Conservation (phyloP, 1,284 basidiomycete species). For the Cryptococcus sp. region DNA sequence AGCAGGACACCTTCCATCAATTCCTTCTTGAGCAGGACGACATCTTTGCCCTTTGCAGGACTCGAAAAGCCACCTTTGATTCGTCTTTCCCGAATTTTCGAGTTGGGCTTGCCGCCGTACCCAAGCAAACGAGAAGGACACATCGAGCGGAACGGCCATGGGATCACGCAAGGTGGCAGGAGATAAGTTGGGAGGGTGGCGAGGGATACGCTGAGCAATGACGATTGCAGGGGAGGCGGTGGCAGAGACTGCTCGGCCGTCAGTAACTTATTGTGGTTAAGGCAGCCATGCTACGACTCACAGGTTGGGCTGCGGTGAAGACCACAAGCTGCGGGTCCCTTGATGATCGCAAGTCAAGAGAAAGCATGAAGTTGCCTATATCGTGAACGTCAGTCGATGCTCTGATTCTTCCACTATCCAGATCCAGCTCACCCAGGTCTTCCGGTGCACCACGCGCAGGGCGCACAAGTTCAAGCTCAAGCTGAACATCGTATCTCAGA, state of each 20-base stretch:
- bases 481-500: constrained; percentile 51
- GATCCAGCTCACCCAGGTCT: constrained; percentile 38
- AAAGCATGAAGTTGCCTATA: constrained; percentile 54
- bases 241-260: constrained; percentile 37
- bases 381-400: background rate
- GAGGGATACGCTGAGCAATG: constrained; percentile 27
- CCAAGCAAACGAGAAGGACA: constrained; percentile 47
- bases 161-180: constrained; percentile 46
- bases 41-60: constrained; percentile 37
- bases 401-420: background rate
- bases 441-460: constrained; percentile 29
- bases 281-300: constrained; percentile 20
- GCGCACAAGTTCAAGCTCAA: constrained; percentile 53
- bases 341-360: constrained; percentile 43
- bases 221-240: constrained; percentile 36
- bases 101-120: constrained; percentile 25
- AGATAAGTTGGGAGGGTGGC: constrained; percentile 32
- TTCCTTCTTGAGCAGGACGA: constrained; percentile 46
- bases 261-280: background rate
- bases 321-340: constrained; percentile 29
- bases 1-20: constrained; percentile 46
- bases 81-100: constrained; percentile 31
- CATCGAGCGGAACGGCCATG: constrained; percentile 46
- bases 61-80: constrained; percentile 29
- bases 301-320: constrained; percentile 46